Conservation (phyloP, 2,329 filamentous ascomycete species). For the Pseudogymnoascus sp. region DNA sequence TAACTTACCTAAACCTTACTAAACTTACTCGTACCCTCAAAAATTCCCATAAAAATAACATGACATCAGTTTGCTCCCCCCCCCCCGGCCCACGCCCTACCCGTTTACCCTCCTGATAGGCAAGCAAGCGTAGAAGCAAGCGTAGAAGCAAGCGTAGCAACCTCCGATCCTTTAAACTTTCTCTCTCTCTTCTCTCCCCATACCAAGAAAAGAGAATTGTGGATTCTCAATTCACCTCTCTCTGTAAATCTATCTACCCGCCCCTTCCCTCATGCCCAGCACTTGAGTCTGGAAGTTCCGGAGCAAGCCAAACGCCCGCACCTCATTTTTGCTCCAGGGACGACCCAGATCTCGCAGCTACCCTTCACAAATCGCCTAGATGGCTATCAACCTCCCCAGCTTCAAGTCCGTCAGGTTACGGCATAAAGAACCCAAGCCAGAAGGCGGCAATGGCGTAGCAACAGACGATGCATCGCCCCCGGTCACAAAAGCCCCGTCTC, state of each 20-base stretch:
- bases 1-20: background rate
- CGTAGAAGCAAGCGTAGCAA: background rate
- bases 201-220: background rate
- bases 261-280: background rate
- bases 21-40: background rate
- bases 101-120: background rate
- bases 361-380: background rate
- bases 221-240: background rate
- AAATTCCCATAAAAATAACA: background rate
- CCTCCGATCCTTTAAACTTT: background rate
- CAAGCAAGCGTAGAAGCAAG: background rate
- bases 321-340: background rate
- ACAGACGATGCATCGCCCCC: background rate
- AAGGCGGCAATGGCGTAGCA: background rate
- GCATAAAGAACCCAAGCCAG: background rate
- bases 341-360: background rate
- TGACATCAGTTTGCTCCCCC: background rate
- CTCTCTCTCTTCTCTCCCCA: background rate
- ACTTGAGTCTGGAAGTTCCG: background rate
- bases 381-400: background rate
- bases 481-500: background rate
- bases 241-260: background rate
- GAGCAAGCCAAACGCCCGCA: background rate
- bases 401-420: background rate
- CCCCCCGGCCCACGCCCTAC: background rate